Base-by-base conservation (phyloP, 345 rosid genomes). In the Brassica rapa region DNA sequence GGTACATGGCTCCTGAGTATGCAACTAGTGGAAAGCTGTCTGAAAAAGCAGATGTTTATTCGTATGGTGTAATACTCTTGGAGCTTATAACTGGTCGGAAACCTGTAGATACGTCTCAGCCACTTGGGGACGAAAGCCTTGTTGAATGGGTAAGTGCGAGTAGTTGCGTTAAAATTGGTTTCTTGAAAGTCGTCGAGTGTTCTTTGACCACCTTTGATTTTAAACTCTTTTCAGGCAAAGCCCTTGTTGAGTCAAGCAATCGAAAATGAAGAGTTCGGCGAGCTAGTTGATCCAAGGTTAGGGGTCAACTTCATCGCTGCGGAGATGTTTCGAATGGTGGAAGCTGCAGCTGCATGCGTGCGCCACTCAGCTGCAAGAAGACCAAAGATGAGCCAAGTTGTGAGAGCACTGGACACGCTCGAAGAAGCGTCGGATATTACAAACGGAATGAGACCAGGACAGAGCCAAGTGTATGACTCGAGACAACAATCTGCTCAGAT, bases 1-100 rank as follows among this genome's bases (percentile, higher is more conserved):
- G 99, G 84, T 95, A 95, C 82, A 93, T 95, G 98, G 99, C 99
- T 82, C 98, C 98, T 4, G 99, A 95, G 62, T 95, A 95, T 80
- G 99, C 98, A 74, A 88, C 92, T 66, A 95, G 96, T 73, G 98
- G 98, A 73, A 95, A 95, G 81, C 86, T 95, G 74, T 91, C 97
- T 35, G 99, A 91, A 80, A 95, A 93, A 75, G 94, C 98, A 1
- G 98, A 95, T 84, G 96, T 95, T 62, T 95, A 91, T 84, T 95
- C 99, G 3, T 95, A 84, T 70, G 99, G 99, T 24, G 99, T 95
- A 27, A 92, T 95, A 80, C 93, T 95, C 67, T 83, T 95, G 90
- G 99, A 95, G 84, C 84, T 95, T 73, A 91, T 95, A 76, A 93
- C 99, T 8, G 96, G 99, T 61, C 97, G 97, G 64, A 95, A 90